Evolutionary conservation across 2,329 filamentous ascomycete genomes (phyloP), one percentile per base, ranked within the genome.

Genomic region (Teratosphaeria viscida): DNA sequence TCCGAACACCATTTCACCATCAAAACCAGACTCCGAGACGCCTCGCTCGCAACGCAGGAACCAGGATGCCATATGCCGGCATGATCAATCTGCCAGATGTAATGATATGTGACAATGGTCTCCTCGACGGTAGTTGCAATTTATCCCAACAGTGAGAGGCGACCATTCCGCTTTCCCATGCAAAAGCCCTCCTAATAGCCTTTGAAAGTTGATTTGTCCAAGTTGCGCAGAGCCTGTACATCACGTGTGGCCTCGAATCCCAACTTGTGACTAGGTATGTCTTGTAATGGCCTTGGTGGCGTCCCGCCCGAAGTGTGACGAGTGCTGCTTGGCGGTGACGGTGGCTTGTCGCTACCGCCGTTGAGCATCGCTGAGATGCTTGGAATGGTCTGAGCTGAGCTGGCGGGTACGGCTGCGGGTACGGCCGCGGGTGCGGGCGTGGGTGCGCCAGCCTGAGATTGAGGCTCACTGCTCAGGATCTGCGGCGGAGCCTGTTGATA

Each of bases 281-380:
- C 72, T 54, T 71, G 70, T 39, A 71, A 62, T 32, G 65, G 63
- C 26, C 68, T 64, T 4, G 65, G 65, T 1, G 67, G 61, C 3
- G 66, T 67, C 34, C 64, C 63, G 32, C 63, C 62, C 0, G 72
- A 70, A 56, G 68, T 73, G 32, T 66, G 64, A 60, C 71, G 73
- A 59, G 64, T 70, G 23, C 61, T 66, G 52, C 65, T 66, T 56
- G 59, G 63, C 27, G 66, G 67, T 16, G 43, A 49, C 5, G 65
- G 66, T 43, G 58, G 62, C 5, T 61, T 64, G 47, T 63, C 62
- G 47, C 63, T 66, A 19, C 66, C 65, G 39, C 68, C 72, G 60
- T 76, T 77, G 58, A 78, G 74, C 61, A 78, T 72, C 11, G 79
- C 71, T 16, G 73, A 78, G 59, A 84, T 82, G 63, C 79, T 81